Evolutionary conservation across 495 filamentous ascomycete species (phyloP).

Genomic region (Aspergillus affinis): DNA sequence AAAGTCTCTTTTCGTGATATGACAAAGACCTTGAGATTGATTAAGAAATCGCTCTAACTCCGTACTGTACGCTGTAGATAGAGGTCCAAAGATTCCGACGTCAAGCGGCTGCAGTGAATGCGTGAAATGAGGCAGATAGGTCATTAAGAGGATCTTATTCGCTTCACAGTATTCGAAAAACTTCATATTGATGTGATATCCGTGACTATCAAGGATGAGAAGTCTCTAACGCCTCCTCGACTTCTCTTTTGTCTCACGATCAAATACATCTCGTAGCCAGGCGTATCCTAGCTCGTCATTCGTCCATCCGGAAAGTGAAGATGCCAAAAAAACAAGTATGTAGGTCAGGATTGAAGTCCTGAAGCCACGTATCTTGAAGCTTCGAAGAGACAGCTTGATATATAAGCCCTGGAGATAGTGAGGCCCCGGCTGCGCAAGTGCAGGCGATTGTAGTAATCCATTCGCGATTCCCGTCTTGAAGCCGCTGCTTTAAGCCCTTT

Average conservation of each 20-base stretch:
- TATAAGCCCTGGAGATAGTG: slow-evolving; percentile 7
- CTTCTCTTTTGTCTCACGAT: slow-evolving; percentile 9
- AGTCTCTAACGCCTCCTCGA: slow-evolving; percentile 7
- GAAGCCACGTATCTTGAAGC: slow-evolving; percentile 6
- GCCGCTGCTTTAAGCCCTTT: slow-evolving; percentile 3
- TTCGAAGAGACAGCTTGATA: background rate
- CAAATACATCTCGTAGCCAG: slow-evolving; percentile 7
- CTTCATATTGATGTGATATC: slow-evolving; percentile 10
- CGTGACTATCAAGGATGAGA: slow-evolving; percentile 10
- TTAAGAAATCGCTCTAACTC: slow-evolving; percentile 2
- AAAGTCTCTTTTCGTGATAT: slow-evolving; percentile 6
- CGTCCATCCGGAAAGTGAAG: slow-evolving; percentile 2
- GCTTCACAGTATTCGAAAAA: slow-evolving; percentile 9
- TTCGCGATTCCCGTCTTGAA: slow-evolving; percentile 13
- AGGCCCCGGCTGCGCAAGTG: slow-evolving; percentile 6
- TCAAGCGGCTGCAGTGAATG: slow-evolving; percentile 13
- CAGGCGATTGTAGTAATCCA: slow-evolving; percentile 13
- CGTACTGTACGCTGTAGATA: background rate
- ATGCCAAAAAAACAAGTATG: slow-evolving; percentile 7
- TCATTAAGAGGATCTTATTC: slow-evolving; percentile 12
- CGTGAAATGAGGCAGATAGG: slow-evolving; percentile 11
- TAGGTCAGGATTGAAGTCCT: slow-evolving; percentile 6
- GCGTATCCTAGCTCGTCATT: slow-evolving; percentile 12
- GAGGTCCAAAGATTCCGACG: slow-evolving; percentile 3
- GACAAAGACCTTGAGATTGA: background rate